These are phyloP conservation scores for Phenoliferia sp. DNA, from an alignment of 1,284 basidiomycete species.

Conservation along the genomic window DNA sequence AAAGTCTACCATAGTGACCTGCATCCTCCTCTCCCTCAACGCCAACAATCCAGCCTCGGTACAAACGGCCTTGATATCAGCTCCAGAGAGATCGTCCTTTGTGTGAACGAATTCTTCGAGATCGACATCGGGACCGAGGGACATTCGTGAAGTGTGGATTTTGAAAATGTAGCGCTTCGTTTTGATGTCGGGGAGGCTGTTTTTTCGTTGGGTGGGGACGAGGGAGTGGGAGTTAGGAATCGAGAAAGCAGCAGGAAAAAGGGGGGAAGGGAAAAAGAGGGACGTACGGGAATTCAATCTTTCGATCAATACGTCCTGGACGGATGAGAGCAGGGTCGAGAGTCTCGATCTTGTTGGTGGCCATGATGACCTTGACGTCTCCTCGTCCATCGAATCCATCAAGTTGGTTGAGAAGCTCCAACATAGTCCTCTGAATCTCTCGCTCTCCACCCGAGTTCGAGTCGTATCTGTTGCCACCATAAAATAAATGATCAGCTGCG, in stretches of 20 bases:
- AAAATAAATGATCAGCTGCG: background rate
- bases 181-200: slow-evolving; percentile 90
- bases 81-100: slow-evolving; percentile 90
- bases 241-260: background rate
- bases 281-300: slow-evolving; percentile 59
- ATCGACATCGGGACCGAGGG: slow-evolving; percentile 82
- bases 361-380: slow-evolving; percentile 94
- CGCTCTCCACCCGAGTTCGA: slow-evolving; percentile 48
- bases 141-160: slow-evolving; percentile 96
- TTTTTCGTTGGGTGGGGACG: slow-evolving; percentile 37
- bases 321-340: slow-evolving; percentile 96
- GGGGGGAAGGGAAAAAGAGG: background rate
- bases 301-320: slow-evolving; percentile 96
- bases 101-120: slow-evolving; percentile 93
- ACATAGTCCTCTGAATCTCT: slow-evolving; percentile 47
- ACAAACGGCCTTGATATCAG: slow-evolving; percentile 84
- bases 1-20: slow-evolving; percentile 70
- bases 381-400: slow-evolving; percentile 99
- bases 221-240: background rate
- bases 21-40: slow-evolving; percentile 89
- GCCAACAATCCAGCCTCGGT: slow-evolving; percentile 93
- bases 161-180: slow-evolving; percentile 98
- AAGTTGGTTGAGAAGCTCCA: slow-evolving; percentile 59
- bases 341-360: slow-evolving; percentile 88
- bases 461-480: slow-evolving; percentile 40